phyloP scores from a whole-genome alignment of 2,329 filamentous ascomycete genomes.

The Talaromyces islandicus region DNA sequence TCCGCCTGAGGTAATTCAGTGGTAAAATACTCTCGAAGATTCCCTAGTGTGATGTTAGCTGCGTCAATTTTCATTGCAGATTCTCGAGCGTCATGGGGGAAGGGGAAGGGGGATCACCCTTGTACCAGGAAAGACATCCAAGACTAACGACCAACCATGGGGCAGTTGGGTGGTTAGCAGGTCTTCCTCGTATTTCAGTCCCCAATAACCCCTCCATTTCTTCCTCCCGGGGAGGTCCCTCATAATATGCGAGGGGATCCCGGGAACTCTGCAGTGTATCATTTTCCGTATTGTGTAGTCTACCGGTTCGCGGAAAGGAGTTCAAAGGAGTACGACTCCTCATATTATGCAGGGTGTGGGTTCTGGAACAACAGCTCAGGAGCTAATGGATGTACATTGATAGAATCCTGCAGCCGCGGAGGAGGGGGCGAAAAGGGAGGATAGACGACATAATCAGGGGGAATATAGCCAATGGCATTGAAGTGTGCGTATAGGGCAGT shows the following conservation, averaged over 20 bases:
- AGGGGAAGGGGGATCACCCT: too few species aligned
- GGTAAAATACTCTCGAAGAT: not conserved
- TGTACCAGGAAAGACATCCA: not conserved
- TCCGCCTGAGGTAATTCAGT: not conserved
- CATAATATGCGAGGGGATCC: not conserved
- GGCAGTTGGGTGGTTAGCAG: not conserved
- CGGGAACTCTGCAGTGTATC: not conserved
- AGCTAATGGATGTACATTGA: not conserved
- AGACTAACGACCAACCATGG: not conserved
- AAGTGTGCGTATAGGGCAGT: not conserved
- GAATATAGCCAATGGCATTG: not conserved
- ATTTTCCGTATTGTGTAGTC: not conserved
- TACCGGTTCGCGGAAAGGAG: not conserved
- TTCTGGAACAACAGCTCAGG: not conserved
- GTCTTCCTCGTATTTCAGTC: not conserved
- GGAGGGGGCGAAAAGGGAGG: not conserved
- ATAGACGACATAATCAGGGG: not conserved
- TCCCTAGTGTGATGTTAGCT: not conserved
- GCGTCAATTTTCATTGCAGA: not conserved
- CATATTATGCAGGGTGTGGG: not conserved
- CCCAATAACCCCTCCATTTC: not conserved
- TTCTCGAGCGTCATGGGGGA: too few species aligned
- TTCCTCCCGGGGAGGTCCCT: not conserved
- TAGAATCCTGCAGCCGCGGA: not conserved
- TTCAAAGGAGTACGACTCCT: not conserved